Base-by-base conservation (phyloP, 2,329 filamentous ascomycete species). In the Diplodia corticola region DNA sequence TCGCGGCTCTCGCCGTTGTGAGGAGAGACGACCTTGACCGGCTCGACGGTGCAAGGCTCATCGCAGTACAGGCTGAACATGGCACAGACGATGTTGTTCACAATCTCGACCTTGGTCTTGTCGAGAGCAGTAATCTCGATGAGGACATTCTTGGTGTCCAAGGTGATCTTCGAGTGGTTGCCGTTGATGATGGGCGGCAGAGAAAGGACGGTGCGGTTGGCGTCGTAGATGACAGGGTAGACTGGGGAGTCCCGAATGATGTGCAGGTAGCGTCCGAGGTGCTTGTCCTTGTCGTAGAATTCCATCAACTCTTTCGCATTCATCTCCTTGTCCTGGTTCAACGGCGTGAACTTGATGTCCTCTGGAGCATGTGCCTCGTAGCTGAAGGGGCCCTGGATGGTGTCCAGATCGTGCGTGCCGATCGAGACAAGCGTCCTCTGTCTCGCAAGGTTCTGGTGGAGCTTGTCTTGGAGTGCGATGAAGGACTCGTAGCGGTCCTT, bases 41-140 rank as follows among this genome's bases (percentile, higher is more conserved):
- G 93, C 80, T 99, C 95, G 71, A 99, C 88, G 61, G 93, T 95
- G 86, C 95, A 97, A 28, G 88, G 88, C 57, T 66, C 64, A 75
- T 97, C 92, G 74, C 91, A 93, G 81, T 98, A 97, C 75, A 89
- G 86, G 53, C 91, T 96, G 85, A 99, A 99, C 94, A 99, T 99
- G 74, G 94, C 88, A 49, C 97, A 91, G 78, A 99, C 89, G 76
- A 97, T 97, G 78, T 96, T 93, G 80, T 91, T 92, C 68, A 97
- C 94, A 70, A 99, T 92, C 72, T 97, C 93, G 51, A 98, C 86
- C 83, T 99, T 99, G 30, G 96, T 99, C 76, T 91, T 89, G 77
- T 99, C 95, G 48, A 93, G 94, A 48, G 93, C 96, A 7, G 95
- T 99, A 73, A 97, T 93, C 80, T 99, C 95, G 77, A 99, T 96